Base-by-base conservation (phyloP, 2,329 filamentous ascomycete genomes). In the Aspergillus hortae region DNA sequence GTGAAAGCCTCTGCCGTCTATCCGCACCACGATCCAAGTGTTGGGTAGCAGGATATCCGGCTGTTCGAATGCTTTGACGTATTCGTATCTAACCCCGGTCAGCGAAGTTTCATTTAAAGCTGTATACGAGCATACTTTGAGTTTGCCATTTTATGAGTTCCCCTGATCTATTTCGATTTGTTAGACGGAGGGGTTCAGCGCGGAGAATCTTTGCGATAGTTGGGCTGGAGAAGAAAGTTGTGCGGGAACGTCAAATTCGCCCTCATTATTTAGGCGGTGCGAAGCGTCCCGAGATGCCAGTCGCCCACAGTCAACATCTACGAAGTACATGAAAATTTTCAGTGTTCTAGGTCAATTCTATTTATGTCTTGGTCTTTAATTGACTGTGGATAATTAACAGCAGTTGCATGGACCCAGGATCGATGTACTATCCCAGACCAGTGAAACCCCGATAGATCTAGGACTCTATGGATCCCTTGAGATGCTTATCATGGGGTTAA, bases 1-100 rank as follows among this genome's bases (percentile, higher is more conserved):
- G 64, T 92, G 94, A 73, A 99, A 99, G 15, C 91, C 92, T 58
- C 92, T 82, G 21, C 94, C 94, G 73, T 99, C 94, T 64, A 99
- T 86, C 54, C 94, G 86, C 51, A 99, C 86, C 17, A 97, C 90
- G 51, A 97, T 88, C 91, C 92, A 99, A 23, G 92, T 97, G 67
- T 95, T 95, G 49, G 87, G 90, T 19, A 97, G 80, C 38, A 99
- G 76, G 44, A 74, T 74, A 67, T 96, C 91, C 6, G 85, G 76
- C 66, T 88, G 88, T 78, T 99, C 94, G 66, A 97, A 97, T 44
- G 78, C 74, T 68, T 89, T 90, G 57, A 97, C 92, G 72, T 99
- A 99, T 75, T 95, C 92, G 69, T 91, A 97, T 73, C 90, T 96
- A 51, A 35, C 54, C 35, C 47, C 36, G n/a, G 21, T 51, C 43